Evolutionary conservation across 768 basidiomycete genomes (phyloP).

Genomic region (Suillus discolor): DNA sequence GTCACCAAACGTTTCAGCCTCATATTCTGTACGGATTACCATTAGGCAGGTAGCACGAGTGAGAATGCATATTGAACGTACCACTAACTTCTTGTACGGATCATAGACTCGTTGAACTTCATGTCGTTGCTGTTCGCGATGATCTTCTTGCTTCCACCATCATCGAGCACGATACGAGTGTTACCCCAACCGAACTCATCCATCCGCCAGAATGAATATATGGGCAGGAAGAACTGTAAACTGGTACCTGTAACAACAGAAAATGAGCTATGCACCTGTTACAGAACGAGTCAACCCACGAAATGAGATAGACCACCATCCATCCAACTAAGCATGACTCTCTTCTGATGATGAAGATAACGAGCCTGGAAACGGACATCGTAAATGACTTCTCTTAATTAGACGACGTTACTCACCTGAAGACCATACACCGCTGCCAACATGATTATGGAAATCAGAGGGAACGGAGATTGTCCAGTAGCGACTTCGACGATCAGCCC

Average conservation of each 20-base stretch:
- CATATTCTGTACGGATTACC: slow-evolving; percentile 51
- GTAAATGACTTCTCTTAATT: slow-evolving; percentile 6
- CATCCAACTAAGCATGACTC: slow-evolving; percentile 76
- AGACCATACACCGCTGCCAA: slow-evolving; percentile 71
- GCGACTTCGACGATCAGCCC: slow-evolving; percentile 63
- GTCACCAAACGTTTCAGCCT: slow-evolving; percentile 61
- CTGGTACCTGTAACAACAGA: slow-evolving; percentile 45
- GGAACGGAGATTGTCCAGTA: slow-evolving; percentile 52
- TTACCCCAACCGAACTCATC: slow-evolving; percentile 74
- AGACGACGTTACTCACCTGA: slow-evolving; percentile 41
- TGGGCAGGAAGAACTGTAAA: slow-evolving; percentile 68
- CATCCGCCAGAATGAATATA: slow-evolving; percentile 79
- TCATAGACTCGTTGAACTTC: slow-evolving; percentile 76
- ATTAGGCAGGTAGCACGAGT: slow-evolving; percentile 17
- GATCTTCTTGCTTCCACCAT: slow-evolving; percentile 67
- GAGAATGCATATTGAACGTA: slow-evolving; percentile 32
- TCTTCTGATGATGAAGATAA: slow-evolving; percentile 72
- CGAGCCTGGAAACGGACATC: slow-evolving; percentile 36
- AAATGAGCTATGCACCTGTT: slow-evolving; percentile 11
- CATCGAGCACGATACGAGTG: slow-evolving; percentile 66
- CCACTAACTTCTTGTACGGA: slow-evolving; percentile 75
- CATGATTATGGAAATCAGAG: slow-evolving; percentile 65
- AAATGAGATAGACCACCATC: slow-evolving; percentile 71
- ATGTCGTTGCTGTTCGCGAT: slow-evolving; percentile 57
- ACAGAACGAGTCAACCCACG: slow-evolving; percentile 42